phyloP scores from a whole-genome alignment of 352 stramenopile genomes.

The Phytophthora chlamydospora region DNA sequence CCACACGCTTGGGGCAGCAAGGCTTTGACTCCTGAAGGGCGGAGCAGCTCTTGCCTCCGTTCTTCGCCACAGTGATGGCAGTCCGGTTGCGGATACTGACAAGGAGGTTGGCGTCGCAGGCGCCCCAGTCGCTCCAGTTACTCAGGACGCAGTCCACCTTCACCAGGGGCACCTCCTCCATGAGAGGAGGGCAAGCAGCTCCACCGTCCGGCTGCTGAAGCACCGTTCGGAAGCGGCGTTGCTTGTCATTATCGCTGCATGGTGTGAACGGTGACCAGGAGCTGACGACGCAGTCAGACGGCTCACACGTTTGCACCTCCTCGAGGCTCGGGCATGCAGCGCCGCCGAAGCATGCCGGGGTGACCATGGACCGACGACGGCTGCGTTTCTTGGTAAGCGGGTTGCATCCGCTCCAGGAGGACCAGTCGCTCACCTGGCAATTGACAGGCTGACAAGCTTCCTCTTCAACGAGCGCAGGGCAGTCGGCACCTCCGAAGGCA shows the following conservation, averaged over 20 bases:
- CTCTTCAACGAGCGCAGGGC: constrained; percentile 42
- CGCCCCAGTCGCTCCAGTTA: constrained; percentile 42
- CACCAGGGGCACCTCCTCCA: constrained; percentile 48
- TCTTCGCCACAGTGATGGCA: constrained; percentile 28
- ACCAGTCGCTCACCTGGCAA: constrained; percentile 55
- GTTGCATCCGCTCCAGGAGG: constrained; percentile 45
- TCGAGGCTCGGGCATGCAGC: constrained; percentile 38
- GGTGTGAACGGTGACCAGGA: constrained; percentile 59
- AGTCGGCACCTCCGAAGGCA: constrained; percentile 46
- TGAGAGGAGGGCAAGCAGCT: constrained; percentile 40
- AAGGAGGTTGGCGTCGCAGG: constrained; percentile 33
- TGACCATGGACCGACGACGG: constrained; percentile 44
- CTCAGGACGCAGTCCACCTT: constrained; percentile 54
- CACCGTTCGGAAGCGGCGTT: constrained; percentile 45
- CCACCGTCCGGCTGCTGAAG: constrained; percentile 50
- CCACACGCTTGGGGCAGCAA: constrained; percentile 46
- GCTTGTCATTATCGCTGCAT: constrained; percentile 37
- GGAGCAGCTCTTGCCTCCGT: constrained; percentile 46
- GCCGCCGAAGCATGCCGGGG: constrained; percentile 40
- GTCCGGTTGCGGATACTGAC: constrained; percentile 39
- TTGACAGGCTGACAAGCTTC: constrained; percentile 49
- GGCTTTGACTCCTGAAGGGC: constrained; percentile 35
- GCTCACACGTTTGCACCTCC: constrained; percentile 42
- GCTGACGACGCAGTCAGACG: constrained; percentile 50
- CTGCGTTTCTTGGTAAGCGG: constrained; percentile 41